phyloP scores from a whole-genome alignment of 1,139 yeast genomes.

The Diutina mesorugosa region DNA sequence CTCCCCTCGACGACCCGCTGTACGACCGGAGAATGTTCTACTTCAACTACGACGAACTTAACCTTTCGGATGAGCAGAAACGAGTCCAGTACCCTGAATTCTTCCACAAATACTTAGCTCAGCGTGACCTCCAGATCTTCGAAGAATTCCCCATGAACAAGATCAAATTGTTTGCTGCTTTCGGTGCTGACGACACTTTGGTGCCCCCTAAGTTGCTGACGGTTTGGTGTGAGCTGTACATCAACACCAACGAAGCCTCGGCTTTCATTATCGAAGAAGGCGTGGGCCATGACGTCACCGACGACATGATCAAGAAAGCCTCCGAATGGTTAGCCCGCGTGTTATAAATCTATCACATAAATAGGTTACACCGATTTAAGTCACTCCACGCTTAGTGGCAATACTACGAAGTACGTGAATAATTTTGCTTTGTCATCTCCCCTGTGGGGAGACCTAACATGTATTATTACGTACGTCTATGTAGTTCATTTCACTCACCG shows the following conservation, averaged over 20 bases:
- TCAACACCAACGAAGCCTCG: slow-evolving; percentile 14
- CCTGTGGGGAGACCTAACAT: too few relatives aligned
- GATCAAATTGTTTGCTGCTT: slow-evolving; percentile 24
- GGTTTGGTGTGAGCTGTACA: slow-evolving; percentile 22
- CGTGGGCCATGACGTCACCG: slow-evolving; percentile 23
- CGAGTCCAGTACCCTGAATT: slow-evolving; percentile 18
- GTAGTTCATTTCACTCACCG: too few relatives aligned
- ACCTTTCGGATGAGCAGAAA: slow-evolving; percentile 15
- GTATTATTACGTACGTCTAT: too few relatives aligned
- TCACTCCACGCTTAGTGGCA: too few relatives aligned
- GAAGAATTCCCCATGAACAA: slow-evolving; percentile 22
- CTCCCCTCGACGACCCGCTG: slow-evolving; percentile 5
- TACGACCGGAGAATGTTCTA: slow-evolving; percentile 20
- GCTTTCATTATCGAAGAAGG: slow-evolving; percentile 18
- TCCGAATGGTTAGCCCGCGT: slow-evolving; percentile 17
- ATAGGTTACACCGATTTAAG: background rate
- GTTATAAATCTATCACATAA: background rate
- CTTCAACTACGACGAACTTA: slow-evolving; percentile 22
- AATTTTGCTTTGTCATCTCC: too few relatives aligned
- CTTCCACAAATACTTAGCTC: slow-evolving; percentile 20
- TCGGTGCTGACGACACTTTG: slow-evolving; percentile 22
- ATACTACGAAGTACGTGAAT: too few relatives aligned
- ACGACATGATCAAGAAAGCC: slow-evolving; percentile 22
- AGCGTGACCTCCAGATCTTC: slow-evolving; percentile 19
- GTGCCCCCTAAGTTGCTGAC: slow-evolving; percentile 24